Conservation (phyloP, 106 monocot species). For the Dendrobium officinale region DNA sequence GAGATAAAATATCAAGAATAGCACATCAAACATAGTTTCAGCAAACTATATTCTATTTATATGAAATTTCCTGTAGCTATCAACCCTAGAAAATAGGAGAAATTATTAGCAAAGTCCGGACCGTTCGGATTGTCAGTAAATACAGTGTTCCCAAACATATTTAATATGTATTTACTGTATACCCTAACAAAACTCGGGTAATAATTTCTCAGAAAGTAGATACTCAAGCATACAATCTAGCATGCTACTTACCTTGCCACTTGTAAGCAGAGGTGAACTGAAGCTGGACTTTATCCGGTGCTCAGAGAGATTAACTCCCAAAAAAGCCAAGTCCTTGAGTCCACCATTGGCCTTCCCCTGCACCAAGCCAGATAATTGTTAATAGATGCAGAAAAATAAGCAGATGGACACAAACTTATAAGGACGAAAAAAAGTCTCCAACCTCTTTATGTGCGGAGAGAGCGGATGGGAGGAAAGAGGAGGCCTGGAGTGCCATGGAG, state of each 20-base stretch:
- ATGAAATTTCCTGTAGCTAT: too few relatives aligned
- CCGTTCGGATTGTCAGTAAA: too few relatives aligned
- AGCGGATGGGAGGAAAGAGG: conserved; percentile 49
- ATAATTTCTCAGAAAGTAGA: too few relatives aligned
- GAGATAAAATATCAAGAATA: too few relatives aligned
- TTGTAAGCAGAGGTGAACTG: conserved; percentile 13
- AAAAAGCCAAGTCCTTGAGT: conserved; percentile 54
- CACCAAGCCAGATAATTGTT: not conserved
- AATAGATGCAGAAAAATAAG: not conserved
- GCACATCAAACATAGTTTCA: too few relatives aligned
- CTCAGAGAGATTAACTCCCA: conserved; percentile 51
- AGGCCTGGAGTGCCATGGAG: conserved; percentile 77
- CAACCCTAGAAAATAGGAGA: too few relatives aligned
- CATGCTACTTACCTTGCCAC: conserved; percentile 25
- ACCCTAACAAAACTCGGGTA: too few relatives aligned
- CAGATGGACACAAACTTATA: not conserved
- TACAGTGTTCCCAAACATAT: too few relatives aligned
- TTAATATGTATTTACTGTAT: too few relatives aligned
- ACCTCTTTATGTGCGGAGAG: conserved; percentile 70
- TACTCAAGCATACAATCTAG: not conserved
- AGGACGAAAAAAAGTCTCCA: not conserved
- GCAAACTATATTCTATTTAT: too few relatives aligned
- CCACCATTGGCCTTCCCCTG: conserved; percentile 37
- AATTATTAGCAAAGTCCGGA: too few relatives aligned
- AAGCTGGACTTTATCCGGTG: conserved; percentile 29